These are phyloP conservation scores for Melanopsichium pennsylvanicum DNA, from an alignment of 1,284 basidiomycete genomes.

Conservation along the genomic window DNA sequence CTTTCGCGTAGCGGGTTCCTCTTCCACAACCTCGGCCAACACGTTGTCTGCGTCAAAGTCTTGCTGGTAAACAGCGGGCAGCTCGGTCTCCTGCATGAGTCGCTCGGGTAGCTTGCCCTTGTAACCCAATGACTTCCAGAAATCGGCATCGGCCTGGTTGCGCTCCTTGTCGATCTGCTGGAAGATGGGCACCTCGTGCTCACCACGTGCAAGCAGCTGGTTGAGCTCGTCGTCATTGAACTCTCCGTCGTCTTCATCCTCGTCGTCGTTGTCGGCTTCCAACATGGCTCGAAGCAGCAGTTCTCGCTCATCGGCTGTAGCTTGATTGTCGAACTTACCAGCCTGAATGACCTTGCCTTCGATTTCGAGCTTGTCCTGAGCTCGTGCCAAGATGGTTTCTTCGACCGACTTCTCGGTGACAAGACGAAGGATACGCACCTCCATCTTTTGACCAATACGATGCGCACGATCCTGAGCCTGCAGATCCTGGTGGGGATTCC, in stretches of 20 bases:
- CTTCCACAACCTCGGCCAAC: slow-evolving; percentile 66
- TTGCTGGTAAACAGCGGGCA: slow-evolving; percentile 88
- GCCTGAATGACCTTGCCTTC: slow-evolving; percentile 91
- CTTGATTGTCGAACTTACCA: slow-evolving; percentile 98
- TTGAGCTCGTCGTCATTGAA: slow-evolving; percentile 98
- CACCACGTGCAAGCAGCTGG: slow-evolving; percentile 85
- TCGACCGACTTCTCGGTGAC: slow-evolving; percentile 98
- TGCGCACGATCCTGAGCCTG: slow-evolving; percentile 85
- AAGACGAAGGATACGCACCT: slow-evolving; percentile 93
- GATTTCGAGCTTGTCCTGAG: slow-evolving; percentile 95
- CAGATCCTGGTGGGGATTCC: slow-evolving; percentile 73
- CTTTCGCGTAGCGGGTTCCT: slow-evolving; percentile 80
- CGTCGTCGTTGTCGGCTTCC: slow-evolving; percentile 66
- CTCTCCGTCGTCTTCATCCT: slow-evolving; percentile 74
- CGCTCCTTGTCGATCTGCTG: slow-evolving; percentile 84
- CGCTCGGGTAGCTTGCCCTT: slow-evolving; percentile 73
- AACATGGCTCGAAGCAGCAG: slow-evolving; percentile 78
- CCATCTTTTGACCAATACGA: slow-evolving; percentile 99
- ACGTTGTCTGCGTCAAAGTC: slow-evolving; percentile 69
- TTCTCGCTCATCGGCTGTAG: slow-evolving; percentile 96
- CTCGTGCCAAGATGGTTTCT: slow-evolving; percentile 93
- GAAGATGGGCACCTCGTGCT: slow-evolving; percentile 82
- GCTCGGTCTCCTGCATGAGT: slow-evolving; percentile 86
- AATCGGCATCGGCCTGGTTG: slow-evolving; percentile 74
- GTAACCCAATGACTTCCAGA: slow-evolving; percentile 79